Evolutionary conservation across 2,329 filamentous ascomycete species (phyloP).

Genomic region (Alternaria ethzedia): DNA sequence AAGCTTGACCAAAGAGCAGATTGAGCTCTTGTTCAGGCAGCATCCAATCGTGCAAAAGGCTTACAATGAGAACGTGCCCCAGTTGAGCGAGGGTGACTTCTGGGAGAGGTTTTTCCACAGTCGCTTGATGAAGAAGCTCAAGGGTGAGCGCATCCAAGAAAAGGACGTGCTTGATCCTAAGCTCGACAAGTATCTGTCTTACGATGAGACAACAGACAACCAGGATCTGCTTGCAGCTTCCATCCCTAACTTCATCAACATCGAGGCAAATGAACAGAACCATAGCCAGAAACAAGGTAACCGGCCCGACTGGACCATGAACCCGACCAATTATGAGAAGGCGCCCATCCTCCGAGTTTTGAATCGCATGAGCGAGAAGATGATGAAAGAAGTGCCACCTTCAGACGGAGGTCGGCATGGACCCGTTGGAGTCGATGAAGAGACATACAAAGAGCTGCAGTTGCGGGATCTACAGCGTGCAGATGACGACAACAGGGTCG

Average conservation of each 20-base stretch:
- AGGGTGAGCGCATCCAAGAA: constrained; percentile 84
- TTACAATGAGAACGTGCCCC: constrained; percentile 87
- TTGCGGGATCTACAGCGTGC: constrained; percentile 82
- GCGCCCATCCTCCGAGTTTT: constrained; percentile 88
- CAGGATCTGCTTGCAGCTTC: constrained; percentile 61
- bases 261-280: constrained; percentile 95
- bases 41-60: constrained; percentile 89
- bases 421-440: constrained; percentile 72
- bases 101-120: constrained; percentile 96
- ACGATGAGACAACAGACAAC: constrained; percentile 65
- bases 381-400: constrained; percentile 85
- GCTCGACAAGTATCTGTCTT: constrained; percentile 84
- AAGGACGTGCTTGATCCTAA: constrained; percentile 77
- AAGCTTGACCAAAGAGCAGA: constrained; percentile 88
- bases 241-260: constrained; percentile 87
- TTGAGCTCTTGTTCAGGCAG: constrained; percentile 90
- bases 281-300: constrained; percentile 88
- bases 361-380: constrained; percentile 90
- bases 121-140: constrained; percentile 85
- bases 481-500: constrained; percentile 75
- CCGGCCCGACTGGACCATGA: constrained; percentile 87
- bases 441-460: constrained; percentile 74
- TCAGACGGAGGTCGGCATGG: constrained; percentile 73
- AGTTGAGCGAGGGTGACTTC: constrained; percentile 79
- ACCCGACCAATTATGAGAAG: constrained; percentile 74